Base-by-base conservation (phyloP, 2,329 filamentous ascomycete genomes). In the Phialophora verrucosa region DNA sequence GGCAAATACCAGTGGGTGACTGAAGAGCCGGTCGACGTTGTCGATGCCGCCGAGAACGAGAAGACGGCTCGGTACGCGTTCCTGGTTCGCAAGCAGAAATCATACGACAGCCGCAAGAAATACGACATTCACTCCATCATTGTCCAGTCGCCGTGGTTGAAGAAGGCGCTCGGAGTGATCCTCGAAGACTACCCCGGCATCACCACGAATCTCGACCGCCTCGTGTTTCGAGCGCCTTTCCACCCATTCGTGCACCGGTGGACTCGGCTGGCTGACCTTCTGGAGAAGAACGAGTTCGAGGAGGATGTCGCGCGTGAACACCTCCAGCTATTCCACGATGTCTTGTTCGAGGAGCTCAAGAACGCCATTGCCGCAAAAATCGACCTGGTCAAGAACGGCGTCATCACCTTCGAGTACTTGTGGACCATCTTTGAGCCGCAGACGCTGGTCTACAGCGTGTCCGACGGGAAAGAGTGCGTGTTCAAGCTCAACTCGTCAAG, bases 241-340 rank as follows among this genome's bases (percentile, higher is more conserved):
- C 79, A 85, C 70, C 85, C 86, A 0, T 85, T 91, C 57, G 85
- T 90, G 49, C 88, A 91, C 75, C 83, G 88, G 35, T 91, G 88
- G 87, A 77, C 81, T 1, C 72, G 78, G 6, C 80, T 88, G 44
- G 70, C 74, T 10, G 73, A 77, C 3, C 23, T 67, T 23, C 61
- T 69, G 12, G 79, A 81, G 27, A 76, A 80, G 51, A 73, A 82
- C 10, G 78, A 80, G 35, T 71, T 79, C 7, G 73, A 77, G 1
- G 83, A 87, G 17, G 71, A 75, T 3, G 76, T 73, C 20, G 82
- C 82, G 1, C 82, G 79, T 54, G 76, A 80, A 32, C 72, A 78
- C 4, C 72, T 87, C 0, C 71, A 78, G 6, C 72, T 87, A 0
- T 74, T 88, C 10, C 77, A 80, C 67, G 76, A 77, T 32, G 80